Evolutionary conservation across 805 yeast genomes (phyloP).

Genomic region (Kazachstania viticola): DNA sequence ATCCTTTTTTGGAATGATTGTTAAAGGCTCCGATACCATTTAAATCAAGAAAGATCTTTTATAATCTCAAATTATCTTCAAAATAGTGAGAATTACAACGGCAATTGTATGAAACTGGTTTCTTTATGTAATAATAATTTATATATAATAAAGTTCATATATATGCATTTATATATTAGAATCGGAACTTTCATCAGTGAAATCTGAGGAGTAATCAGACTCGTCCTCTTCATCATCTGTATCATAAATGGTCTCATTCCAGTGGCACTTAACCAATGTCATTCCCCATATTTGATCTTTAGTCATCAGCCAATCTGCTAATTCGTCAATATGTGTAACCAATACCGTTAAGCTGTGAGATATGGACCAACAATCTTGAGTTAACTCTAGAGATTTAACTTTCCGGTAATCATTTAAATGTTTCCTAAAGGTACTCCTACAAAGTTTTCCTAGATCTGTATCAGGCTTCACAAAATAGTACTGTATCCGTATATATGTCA

Average conservation of each 20-base stretch:
- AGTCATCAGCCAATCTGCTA: conserved; percentile 48
- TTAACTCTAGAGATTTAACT: conserved; percentile 36
- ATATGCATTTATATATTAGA: too few relatives aligned
- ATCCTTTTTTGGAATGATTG: too few relatives aligned
- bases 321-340: conserved; percentile 57
- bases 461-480: conserved; percentile 20
- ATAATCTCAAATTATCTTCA: too few relatives aligned
- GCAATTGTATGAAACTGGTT: too few relatives aligned
- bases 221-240: conserved; percentile 10
- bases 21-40: too few relatives aligned
- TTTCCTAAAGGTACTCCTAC: conserved; percentile 43
- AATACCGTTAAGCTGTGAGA: conserved; percentile 11
- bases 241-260: conserved; percentile 19
- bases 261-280: conserved; percentile 53
- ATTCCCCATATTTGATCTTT: conserved; percentile 59
- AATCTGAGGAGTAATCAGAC: neutral
- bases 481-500: conserved; percentile 48
- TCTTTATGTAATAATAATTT: too few relatives aligned
- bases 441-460: conserved; percentile 35
- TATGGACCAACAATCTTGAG: conserved; percentile 24
- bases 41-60: too few relatives aligned
- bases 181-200: neutral
- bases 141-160: too few relatives aligned
- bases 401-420: conserved; percentile 58
- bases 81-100: too few relatives aligned